Evolutionary conservation across 495 filamentous ascomycete species (phyloP).

Genomic region (Thozetella sp.): DNA sequence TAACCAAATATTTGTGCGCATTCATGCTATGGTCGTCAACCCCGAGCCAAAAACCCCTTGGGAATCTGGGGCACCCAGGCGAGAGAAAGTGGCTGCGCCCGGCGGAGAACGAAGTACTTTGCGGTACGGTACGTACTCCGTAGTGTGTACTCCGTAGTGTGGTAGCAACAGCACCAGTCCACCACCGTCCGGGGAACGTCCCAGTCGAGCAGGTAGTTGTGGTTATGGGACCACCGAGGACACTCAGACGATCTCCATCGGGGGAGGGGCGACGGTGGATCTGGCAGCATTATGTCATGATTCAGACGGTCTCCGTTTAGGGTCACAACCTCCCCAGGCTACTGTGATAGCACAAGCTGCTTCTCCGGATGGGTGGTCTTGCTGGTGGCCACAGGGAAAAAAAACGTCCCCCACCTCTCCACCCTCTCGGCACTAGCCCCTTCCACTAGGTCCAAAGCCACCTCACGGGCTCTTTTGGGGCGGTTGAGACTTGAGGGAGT

Average conservation of each 20-base stretch:
- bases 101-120: too few species aligned
- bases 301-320: neutral
- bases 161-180: neutral
- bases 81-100: too few species aligned
- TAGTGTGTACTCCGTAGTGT: too few species aligned
- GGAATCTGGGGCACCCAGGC: too few species aligned
- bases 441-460: neutral
- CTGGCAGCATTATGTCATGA: slow-evolving; percentile 1
- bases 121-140: too few species aligned
- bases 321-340: neutral
- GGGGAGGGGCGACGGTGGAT: neutral
- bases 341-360: too few species aligned
- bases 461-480: too few species aligned
- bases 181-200: neutral
- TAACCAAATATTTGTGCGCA: too few species aligned
- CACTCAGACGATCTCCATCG: neutral
- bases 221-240: neutral
- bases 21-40: too few species aligned
- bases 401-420: neutral
- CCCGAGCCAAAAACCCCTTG: too few species aligned
- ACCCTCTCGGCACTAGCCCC: neutral
- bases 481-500: too few species aligned
- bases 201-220: neutral
- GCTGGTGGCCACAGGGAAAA: neutral
- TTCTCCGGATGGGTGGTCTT: too few species aligned